Conservation (phyloP, 2,329 filamentous ascomycete genomes). For the Colletotrichum orchidophilum region DNA sequence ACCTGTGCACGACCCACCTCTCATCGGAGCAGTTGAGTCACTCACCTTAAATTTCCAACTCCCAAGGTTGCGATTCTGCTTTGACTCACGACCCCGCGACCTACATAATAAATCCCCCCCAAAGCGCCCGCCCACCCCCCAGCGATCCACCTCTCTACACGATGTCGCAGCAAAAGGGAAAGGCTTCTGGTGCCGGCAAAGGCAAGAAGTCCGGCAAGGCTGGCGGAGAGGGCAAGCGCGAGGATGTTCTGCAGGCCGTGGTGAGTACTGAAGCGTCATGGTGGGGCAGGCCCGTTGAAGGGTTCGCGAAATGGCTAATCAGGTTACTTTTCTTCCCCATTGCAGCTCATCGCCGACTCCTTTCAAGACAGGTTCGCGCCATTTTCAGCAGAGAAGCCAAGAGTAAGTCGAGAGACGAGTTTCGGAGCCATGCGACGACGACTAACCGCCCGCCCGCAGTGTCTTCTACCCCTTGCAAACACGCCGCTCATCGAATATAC, state of each 20-base stretch:
- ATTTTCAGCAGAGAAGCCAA: conserved; percentile 86
- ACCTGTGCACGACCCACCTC: conserved; percentile 22
- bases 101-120: background rate
- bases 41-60: conserved; percentile 34
- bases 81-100: conserved; percentile 29
- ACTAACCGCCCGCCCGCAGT: conserved; percentile 60
- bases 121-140: conserved; percentile 14
- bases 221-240: conserved; percentile 63
- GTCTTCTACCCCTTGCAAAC: conserved; percentile 91
- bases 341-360: conserved; percentile 87
- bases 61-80: background rate
- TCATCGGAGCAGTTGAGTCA: conserved; percentile 27
- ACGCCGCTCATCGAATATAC: conserved; percentile 97
- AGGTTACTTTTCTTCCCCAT: conserved; percentile 3
- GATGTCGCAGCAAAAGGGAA: conserved; percentile 58
- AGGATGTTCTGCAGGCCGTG: conserved; percentile 67
- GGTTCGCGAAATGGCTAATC: conserved; percentile 19
- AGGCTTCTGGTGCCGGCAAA: conserved; percentile 51
- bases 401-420: conserved; percentile 65
- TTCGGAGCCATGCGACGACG: conserved; percentile 28
- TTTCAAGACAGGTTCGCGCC: conserved; percentile 93
- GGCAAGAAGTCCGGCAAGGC: conserved; percentile 63
- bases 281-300: conserved; percentile 38
- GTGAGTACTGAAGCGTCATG: conserved; percentile 48
- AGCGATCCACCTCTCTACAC: conserved; percentile 23